Evolutionary conservation across 2,329 filamentous ascomycete species (phyloP).

Genomic region (Pseudonectria buxi): DNA sequence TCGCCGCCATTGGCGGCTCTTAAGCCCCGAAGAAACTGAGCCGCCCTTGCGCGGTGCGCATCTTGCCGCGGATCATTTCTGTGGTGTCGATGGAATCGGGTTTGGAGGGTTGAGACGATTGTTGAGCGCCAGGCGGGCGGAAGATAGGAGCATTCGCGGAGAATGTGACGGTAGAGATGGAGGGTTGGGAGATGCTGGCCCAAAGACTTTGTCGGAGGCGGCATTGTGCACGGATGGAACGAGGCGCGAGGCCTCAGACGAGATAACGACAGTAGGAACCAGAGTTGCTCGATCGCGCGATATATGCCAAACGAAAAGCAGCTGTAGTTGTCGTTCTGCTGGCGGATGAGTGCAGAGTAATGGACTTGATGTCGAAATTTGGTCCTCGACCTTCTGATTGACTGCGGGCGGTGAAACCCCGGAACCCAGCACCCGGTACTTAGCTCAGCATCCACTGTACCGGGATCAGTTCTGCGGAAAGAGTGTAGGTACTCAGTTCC

Average conservation of each 20-base stretch:
- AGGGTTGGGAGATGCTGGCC: constrained; percentile 19
- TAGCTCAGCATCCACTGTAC: no score
- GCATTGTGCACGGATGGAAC: constrained; percentile 18
- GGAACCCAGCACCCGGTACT: no score
- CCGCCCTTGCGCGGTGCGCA: constrained; percentile 34
- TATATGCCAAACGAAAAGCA: no score
- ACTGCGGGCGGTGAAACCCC: no score
- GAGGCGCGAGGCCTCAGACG: not conserved
- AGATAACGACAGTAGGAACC: no score
- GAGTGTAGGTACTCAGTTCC: no score
- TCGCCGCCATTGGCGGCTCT: constrained; percentile 49
- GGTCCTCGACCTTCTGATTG: no score
- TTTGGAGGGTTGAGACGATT: constrained; percentile 36
- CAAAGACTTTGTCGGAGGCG: constrained; percentile 19
- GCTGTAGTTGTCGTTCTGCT: not conserved
- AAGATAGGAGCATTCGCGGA: constrained; percentile 56
- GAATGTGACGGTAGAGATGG: constrained; percentile 50
- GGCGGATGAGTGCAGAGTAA: no score
- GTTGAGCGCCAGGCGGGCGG: constrained; percentile 43
- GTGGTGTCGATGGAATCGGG: constrained; percentile 39
- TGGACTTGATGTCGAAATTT: no score
- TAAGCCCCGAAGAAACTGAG: constrained; percentile 39
- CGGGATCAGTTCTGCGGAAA: no score
- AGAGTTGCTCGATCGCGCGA: no score
- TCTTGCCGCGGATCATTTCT: constrained; percentile 21